These are phyloP conservation scores for Trichosporon inkin DNA, from an alignment of 1,284 basidiomycete genomes.

Conservation along the genomic window DNA sequence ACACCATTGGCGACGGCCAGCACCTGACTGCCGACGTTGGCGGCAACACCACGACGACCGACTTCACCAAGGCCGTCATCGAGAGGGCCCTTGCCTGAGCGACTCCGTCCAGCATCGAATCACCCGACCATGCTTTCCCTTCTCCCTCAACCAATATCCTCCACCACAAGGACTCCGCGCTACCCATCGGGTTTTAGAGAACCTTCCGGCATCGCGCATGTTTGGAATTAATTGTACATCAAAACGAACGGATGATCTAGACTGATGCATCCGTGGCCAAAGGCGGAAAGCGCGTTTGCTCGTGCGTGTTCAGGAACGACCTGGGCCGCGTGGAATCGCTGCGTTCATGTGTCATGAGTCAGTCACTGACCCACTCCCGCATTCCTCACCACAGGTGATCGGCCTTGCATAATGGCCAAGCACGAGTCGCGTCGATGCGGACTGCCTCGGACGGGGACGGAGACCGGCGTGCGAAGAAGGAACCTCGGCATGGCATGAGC, in stretches of 20 bases:
- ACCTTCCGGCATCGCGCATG: slow-evolving; percentile 9
- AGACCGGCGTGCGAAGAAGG: too few relatives aligned
- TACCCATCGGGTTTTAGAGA: slow-evolving; percentile 7
- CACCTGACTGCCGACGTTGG: slow-evolving; percentile 94
- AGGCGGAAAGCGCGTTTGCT: neutral
- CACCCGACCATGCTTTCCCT: neutral
- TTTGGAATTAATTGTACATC: slow-evolving; percentile 9
- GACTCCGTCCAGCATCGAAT: neutral
- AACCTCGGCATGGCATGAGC: too few relatives aligned
- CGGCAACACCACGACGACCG: slow-evolving; percentile 80
- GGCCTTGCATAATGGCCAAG: too few relatives aligned
- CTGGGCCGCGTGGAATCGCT: neutral
- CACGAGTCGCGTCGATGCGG: too few relatives aligned
- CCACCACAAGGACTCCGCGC: slow-evolving; percentile 1
- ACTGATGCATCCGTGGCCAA: slow-evolving; percentile 8
- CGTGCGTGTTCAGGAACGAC: neutral
- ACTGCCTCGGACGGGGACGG: too few relatives aligned
- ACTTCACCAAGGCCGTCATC: slow-evolving; percentile 86
- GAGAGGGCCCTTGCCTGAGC: slow-evolving; percentile 40
- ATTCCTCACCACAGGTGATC: too few relatives aligned
- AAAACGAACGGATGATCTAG: slow-evolving; percentile 6
- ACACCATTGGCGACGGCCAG: slow-evolving; percentile 84
- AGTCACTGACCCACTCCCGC: too few relatives aligned
- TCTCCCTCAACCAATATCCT: neutral
- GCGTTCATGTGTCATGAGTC: too few relatives aligned